A percentile compares a stretch with the other conserved stretches of the same genome.
phyloP scores from a whole-genome alignment of 2,329 filamentous ascomycete species.

The Colletotrichum chlorophyti region DNA sequence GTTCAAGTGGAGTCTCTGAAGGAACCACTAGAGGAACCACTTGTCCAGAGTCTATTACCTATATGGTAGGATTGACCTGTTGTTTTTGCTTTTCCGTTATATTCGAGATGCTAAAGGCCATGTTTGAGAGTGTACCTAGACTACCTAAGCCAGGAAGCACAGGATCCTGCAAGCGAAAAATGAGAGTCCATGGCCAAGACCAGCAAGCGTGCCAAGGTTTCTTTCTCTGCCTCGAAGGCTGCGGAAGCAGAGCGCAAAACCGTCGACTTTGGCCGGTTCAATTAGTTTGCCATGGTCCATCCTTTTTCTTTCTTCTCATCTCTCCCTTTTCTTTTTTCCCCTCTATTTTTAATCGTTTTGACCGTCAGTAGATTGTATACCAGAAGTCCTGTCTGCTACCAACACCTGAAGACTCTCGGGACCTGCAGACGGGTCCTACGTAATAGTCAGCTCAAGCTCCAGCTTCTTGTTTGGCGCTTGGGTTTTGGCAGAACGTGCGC shows the following conservation, averaged over 20 bases:
- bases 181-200: not conserved
- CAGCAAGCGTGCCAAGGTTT: too few species aligned
- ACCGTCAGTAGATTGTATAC: too few species aligned
- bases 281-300: too few species aligned
- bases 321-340: too few species aligned
- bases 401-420: not conserved
- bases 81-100: not conserved
- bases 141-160: not conserved
- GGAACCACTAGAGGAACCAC: not conserved
- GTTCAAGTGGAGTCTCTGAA: conserved; percentile 1
- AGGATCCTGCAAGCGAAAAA: not conserved
- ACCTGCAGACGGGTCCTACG: conserved; percentile 10
- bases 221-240: too few species aligned
- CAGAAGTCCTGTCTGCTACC: too few species aligned
- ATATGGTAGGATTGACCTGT: not conserved
- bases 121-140: not conserved
- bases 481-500: conserved; percentile 25
- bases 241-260: too few species aligned
- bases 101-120: not conserved
- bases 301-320: too few species aligned
- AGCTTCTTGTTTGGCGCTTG: conserved; percentile 22
- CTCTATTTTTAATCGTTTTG: not conserved
- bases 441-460: conserved; percentile 22
- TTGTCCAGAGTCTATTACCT: not conserved
- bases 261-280: too few species aligned